Evolutionary conservation across 768 basidiomycete genomes (phyloP), one percentile per base, ranked within the genome.

Genomic region (Boletus subparvulus): DNA sequence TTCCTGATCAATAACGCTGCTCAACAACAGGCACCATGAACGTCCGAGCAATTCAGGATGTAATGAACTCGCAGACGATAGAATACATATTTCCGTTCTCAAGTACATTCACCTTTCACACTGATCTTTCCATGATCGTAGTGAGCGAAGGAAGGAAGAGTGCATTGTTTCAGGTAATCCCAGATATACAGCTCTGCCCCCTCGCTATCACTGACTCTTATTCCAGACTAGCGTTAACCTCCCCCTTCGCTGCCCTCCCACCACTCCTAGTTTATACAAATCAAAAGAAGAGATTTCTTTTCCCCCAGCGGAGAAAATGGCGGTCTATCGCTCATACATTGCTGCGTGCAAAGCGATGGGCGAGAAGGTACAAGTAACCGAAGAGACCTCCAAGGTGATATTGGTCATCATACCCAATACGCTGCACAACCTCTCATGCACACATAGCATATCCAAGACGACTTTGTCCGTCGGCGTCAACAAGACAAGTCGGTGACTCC

Each of bases 61-160:
- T 80, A 56, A 84, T 92, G 67, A 75, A 74, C 44, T 70, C 74
- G 8, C 91, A 94, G 63, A 85, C 81, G 0, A 71, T 92, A 30
- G 80, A 84, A 24, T 94, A 93, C 65, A 69, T 78, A 35, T 94
- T 92, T 65, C 92, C 91, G 1, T 93, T 83, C 69, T 70, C 67
- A 26, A 88, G 84, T 66, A 77, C 68, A 55, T 92, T 87, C 68
- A 70, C 78, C 9, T 92, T 94, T 63, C 77, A 84, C 19, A 91
- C 89, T 1, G 89, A 92, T 61, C 71, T 89, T n/a, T 77, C 72
- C n/a, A 82, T 86, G 56, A 60, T 93, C 19, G 71, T 88, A 0
- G 70, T 87, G 11, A 78, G 80, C 40, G 79, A 86, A 55, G 88
- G 90, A 32, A 76, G 76, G 56, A 85, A 83, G 70, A 90, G 88